These are phyloP conservation scores for Danielia oregonensis DNA, from an alignment of 805 yeast genomes.

Conservation along the genomic window DNA sequence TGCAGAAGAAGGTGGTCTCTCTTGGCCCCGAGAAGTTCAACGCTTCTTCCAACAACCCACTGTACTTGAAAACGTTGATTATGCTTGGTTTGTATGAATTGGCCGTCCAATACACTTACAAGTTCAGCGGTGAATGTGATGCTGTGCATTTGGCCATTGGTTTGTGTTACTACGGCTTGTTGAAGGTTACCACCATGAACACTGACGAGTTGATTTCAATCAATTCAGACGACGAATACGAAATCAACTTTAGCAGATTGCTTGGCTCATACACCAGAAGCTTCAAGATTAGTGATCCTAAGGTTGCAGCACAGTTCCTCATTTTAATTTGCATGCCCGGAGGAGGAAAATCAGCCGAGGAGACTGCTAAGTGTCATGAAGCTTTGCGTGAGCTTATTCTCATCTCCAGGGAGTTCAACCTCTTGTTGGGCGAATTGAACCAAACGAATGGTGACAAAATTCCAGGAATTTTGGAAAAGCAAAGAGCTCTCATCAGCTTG, in stretches of 20 bases:
- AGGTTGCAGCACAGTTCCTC: slow-evolving; percentile 87
- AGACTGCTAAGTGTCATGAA: slow-evolving; percentile 62
- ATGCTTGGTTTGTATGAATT: slow-evolving; percentile 78
- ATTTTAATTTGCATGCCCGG: slow-evolving; percentile 58
- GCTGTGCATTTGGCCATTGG: slow-evolving; percentile 88
- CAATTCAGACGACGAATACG: slow-evolving; percentile 30
- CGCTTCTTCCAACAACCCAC: slow-evolving; percentile 57
- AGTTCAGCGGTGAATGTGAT: slow-evolving; percentile 66
- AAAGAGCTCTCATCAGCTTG: slow-evolving; percentile 62
- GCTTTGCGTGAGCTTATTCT: slow-evolving; percentile 80
- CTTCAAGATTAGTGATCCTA: slow-evolving; percentile 82
- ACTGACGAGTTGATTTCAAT: slow-evolving; percentile 35
- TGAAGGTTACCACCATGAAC: slow-evolving; percentile 44
- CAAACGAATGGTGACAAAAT: slow-evolving; percentile 64
- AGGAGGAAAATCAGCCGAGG: slow-evolving; percentile 37
- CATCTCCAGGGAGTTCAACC: slow-evolving; percentile 78
- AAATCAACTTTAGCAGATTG: slow-evolving; percentile 54
- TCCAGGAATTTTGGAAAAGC: slow-evolving; percentile 81
- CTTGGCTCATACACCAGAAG: slow-evolving; percentile 78
- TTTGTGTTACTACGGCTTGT: slow-evolving; percentile 66
- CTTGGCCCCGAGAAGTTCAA: slow-evolving; percentile 74
- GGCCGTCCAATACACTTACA: slow-evolving; percentile 65
- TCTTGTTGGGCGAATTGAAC: slow-evolving; percentile 79
- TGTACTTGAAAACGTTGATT: slow-evolving; percentile 70
- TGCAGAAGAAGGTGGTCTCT: slow-evolving; percentile 66